Conservation (phyloP, 2,329 filamentous ascomycete genomes). For the Aspergillus pseudoviridinutans region DNA sequence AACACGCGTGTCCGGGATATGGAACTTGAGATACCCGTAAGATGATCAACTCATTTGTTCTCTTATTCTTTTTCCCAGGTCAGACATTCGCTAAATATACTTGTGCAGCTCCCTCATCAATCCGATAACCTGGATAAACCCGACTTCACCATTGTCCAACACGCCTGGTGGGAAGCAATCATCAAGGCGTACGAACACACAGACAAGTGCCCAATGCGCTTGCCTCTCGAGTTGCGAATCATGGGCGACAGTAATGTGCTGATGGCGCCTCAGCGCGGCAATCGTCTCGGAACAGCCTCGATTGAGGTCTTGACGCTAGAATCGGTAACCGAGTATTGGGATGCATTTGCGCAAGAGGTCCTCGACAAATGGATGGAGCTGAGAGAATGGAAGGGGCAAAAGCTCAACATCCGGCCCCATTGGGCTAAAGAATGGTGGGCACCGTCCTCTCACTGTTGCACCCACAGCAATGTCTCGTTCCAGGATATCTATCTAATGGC, state of each 20-base stretch:
- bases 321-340: neutral
- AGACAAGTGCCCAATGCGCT: neutral
- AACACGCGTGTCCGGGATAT: neutral
- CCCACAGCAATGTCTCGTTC: no score
- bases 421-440: constrained; percentile 1
- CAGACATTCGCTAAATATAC: no score
- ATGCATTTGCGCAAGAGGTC: neutral
- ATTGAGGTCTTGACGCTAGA: neutral
- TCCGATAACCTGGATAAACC: no score
- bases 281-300: neutral
- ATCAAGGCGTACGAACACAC: neutral
- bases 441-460: neutral
- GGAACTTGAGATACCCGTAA: constrained; percentile 1
- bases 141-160: no score
- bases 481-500: no score
- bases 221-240: neutral
- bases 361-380: neutral
- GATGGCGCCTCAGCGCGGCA: neutral
- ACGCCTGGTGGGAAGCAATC: neutral
- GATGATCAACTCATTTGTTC: neutral
- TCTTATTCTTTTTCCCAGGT: no score
- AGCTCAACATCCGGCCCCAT: neutral
- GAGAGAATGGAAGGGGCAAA: neutral
- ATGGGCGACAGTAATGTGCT: neutral
- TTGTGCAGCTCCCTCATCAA: no score